Percentiles rank a stretch among this genome's conserved stretches.
phyloP scores from a whole-genome alignment of 2,329 filamentous ascomycete genomes.

The Nemania serpens region DNA sequence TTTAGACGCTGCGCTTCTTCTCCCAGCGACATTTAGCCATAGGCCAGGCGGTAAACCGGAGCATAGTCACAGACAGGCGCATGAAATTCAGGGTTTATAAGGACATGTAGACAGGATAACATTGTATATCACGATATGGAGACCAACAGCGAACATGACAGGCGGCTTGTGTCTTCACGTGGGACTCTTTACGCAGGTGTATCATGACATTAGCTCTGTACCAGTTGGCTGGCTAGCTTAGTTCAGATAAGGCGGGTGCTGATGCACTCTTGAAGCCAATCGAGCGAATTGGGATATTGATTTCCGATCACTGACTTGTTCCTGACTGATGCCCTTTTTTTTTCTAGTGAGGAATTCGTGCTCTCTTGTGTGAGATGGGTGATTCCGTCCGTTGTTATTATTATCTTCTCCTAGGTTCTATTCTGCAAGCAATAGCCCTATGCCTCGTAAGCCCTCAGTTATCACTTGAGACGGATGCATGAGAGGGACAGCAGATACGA shows the following conservation, averaged over 20 bases:
- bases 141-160: background rate
- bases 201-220: too few relatives aligned
- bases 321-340: background rate
- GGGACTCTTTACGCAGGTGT: background rate
- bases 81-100: background rate
- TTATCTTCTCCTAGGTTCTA: too few relatives aligned
- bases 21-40: background rate
- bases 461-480: too few relatives aligned
- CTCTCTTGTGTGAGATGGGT: background rate
- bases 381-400: too few relatives aligned
- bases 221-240: too few relatives aligned
- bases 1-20: too few relatives aligned
- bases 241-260: too few relatives aligned
- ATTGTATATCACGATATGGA: background rate
- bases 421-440: too few relatives aligned
- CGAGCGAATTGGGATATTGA: conserved; percentile 7
- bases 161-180: background rate
- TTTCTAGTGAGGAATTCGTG: too few relatives aligned
- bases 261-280: background rate
- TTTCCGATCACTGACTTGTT: background rate
- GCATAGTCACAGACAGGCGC: background rate
- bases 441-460: too few relatives aligned
- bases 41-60: background rate
- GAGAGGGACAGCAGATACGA: too few relatives aligned
- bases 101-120: background rate